Evolutionary conservation across 2,329 filamentous ascomycete genomes (phyloP).

Genomic region (Zopfia rhizophila): DNA sequence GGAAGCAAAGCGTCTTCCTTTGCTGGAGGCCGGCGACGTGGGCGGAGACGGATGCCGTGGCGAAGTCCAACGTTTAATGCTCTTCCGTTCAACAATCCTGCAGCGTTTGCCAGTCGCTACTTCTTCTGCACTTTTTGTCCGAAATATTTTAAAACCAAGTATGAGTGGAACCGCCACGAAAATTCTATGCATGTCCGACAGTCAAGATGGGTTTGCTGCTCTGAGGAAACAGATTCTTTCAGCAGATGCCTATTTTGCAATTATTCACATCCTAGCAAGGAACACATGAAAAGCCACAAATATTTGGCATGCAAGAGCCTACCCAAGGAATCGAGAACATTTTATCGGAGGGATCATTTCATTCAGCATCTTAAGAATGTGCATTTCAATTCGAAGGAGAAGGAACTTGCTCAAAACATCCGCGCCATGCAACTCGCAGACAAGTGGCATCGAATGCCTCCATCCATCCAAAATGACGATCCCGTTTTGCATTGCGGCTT

Average conservation of each 20-base stretch:
- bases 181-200: constrained; percentile 50
- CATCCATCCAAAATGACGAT: constrained; percentile 46
- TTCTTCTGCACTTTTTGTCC: constrained; percentile 52
- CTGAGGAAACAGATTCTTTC: constrained; percentile 35
- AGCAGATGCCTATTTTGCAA: constrained; percentile 46
- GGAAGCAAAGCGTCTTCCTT: too few relatives aligned
- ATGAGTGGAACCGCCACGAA: constrained; percentile 51
- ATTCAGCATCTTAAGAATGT: constrained; percentile 49
- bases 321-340: constrained; percentile 46
- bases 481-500: constrained; percentile 50
- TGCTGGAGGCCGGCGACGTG: too few relatives aligned
- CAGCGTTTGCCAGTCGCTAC: too few relatives aligned
- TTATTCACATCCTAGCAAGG: constrained; percentile 38
- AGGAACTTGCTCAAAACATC: too few relatives aligned
- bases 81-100: too few relatives aligned
- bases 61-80: too few relatives aligned
- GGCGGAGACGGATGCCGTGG: too few relatives aligned
- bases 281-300: constrained; percentile 46
- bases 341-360: constrained; percentile 50
- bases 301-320: constrained; percentile 48
- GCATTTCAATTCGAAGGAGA: constrained; percentile 50
- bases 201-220: constrained; percentile 51
- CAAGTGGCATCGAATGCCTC: constrained; percentile 47
- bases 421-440: constrained; percentile 46
- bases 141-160: constrained; percentile 49